These are phyloP conservation scores for Zalaria obscura DNA, from an alignment of 2,329 filamentous ascomycete genomes.

Conservation along the genomic window DNA sequence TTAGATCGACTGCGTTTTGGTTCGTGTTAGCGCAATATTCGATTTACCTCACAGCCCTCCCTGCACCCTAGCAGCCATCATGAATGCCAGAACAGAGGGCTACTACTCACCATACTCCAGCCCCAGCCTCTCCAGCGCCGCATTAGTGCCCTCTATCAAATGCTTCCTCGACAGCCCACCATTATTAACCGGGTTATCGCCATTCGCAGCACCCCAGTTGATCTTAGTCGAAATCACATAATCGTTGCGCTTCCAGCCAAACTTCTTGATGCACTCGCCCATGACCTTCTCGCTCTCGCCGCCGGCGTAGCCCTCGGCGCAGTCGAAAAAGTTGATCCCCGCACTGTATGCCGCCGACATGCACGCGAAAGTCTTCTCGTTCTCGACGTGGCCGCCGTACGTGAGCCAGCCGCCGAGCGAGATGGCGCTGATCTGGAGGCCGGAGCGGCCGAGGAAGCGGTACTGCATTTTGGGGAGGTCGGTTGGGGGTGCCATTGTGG, in stretches of 20 bases:
- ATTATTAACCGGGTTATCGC: conserved; percentile 51
- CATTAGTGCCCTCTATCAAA: conserved; percentile 50
- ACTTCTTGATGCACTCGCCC: conserved; percentile 42
- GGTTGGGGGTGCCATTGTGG: neutral
- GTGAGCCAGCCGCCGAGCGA: conserved; percentile 21
- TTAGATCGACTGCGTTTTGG: conserved; percentile 36
- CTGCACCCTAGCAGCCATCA: too few relatives aligned
- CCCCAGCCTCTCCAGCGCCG: conserved; percentile 41
- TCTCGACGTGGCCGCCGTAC: conserved; percentile 8
- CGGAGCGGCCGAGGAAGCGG: conserved; percentile 21
- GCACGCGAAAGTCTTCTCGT: conserved; percentile 41
- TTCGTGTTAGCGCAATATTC: too few relatives aligned
- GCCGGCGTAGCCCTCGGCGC: conserved; percentile 38
- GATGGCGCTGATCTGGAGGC: conserved; percentile 26
- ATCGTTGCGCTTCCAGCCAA: conserved; percentile 43
- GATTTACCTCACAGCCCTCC: too few relatives aligned
- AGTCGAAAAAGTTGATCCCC: conserved; percentile 49
- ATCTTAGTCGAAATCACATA: conserved; percentile 48
- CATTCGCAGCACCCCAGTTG: conserved; percentile 49
- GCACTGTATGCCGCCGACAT: conserved; percentile 41
- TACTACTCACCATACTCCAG: conserved; percentile 34
- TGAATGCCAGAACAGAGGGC: too few relatives aligned
- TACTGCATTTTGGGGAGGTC: conserved; percentile 2
- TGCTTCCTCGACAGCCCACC: conserved; percentile 55
- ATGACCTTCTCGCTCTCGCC: conserved; percentile 42